phyloP scores from a whole-genome alignment of 192 early-diverging fungal genomes.

The Lobosporangium transversale region DNA sequence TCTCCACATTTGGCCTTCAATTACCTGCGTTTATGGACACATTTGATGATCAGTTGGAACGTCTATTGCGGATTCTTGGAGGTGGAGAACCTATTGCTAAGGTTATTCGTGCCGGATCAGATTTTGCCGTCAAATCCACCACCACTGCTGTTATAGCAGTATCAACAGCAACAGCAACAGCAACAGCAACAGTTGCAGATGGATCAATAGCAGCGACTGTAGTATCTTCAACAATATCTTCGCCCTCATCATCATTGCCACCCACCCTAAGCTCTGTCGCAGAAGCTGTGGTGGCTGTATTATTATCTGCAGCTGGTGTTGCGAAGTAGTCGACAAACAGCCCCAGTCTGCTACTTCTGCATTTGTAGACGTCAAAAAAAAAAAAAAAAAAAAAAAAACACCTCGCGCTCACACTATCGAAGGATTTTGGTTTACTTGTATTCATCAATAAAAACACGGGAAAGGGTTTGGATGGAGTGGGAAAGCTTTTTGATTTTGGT shows the following conservation, averaged over 20 bases:
- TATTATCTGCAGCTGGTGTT: constrained; percentile 7
- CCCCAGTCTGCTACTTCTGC: too few relatives aligned
- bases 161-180: not conserved
- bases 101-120: constrained; percentile 22
- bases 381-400: too few relatives aligned
- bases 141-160: not conserved
- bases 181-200: not conserved
- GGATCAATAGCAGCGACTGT: not conserved
- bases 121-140: not conserved
- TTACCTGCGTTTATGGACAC: constrained; percentile 25
- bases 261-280: not conserved
- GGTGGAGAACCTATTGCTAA: constrained; percentile 33
- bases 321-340: not conserved
- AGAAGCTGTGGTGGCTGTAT: constrained; percentile 17
- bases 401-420: too few relatives aligned
- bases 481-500: too few relatives aligned
- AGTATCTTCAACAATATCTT: not conserved
- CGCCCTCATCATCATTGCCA: too few relatives aligned
- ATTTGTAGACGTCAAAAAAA: too few relatives aligned
- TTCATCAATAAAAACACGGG: too few relatives aligned
- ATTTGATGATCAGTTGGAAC: constrained; percentile 17
- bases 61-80: constrained; percentile 18
- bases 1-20: constrained; percentile 37
- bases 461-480: too few relatives aligned
- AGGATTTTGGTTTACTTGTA: too few relatives aligned